These are phyloP conservation scores for Ploettnerulaceae sp. DNA, from an alignment of 2,329 filamentous ascomycete genomes.

Conservation along the genomic window DNA sequence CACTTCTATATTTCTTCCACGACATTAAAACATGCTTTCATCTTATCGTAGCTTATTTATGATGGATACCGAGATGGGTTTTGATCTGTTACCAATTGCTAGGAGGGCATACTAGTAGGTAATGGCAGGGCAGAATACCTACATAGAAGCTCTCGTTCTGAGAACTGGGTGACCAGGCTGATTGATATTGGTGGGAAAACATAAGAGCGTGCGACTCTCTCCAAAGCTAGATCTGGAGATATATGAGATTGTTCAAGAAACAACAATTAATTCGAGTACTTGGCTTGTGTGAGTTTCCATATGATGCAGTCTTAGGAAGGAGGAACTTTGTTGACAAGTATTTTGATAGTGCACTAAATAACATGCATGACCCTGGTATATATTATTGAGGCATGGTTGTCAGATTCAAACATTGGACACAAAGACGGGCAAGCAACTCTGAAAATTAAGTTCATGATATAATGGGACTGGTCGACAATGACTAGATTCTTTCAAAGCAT, in stretches of 20 bases:
- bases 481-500: constrained; percentile 44
- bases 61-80: too few species aligned
- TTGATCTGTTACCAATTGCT: too few species aligned
- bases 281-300: constrained; percentile 41
- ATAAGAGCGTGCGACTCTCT: constrained; percentile 36
- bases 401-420: constrained; percentile 13
- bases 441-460: constrained; percentile 44
- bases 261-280: constrained; percentile 43
- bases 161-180: too few species aligned
- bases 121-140: too few species aligned
- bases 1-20: too few species aligned
- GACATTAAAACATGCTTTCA: too few species aligned
- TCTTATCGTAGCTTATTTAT: too few species aligned
- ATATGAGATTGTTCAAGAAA: constrained; percentile 39
- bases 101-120: too few species aligned
- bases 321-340: neutral
- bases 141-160: too few species aligned
- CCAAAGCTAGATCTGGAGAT: constrained; percentile 35
- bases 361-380: constrained; percentile 36
- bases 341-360: constrained; percentile 29
- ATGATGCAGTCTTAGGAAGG: neutral
- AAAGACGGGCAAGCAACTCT: constrained; percentile 36
- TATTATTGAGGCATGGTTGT: too few species aligned
- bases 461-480: constrained; percentile 50
- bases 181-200: too few species aligned